These are phyloP conservation scores for Pseudogymnoascus sp. DNA, from an alignment of 2,329 filamentous ascomycete genomes.

Conservation along the genomic window DNA sequence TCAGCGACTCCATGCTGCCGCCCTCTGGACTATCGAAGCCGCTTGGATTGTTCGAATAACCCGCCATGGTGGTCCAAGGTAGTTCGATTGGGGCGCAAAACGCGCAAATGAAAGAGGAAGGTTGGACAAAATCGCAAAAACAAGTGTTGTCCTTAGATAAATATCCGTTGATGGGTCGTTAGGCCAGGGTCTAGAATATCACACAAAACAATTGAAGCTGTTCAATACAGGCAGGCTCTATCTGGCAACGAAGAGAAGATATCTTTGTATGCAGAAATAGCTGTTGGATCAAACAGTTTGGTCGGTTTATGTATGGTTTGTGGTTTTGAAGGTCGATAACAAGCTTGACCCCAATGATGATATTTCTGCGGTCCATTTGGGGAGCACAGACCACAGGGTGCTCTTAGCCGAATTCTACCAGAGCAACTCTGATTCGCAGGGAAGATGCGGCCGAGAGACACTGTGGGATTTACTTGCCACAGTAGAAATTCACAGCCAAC, in stretches of 20 bases:
- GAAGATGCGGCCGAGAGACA: neutral
- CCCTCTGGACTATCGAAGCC: conserved; percentile 11
- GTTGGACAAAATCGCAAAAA: conserved; percentile 11
- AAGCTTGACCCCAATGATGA: conserved; percentile 7
- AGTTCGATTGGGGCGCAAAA: conserved; percentile 27
- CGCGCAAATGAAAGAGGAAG: conserved; percentile 11
- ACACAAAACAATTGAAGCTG: conserved; percentile 6
- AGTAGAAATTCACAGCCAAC: neutral
- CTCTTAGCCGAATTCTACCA: conserved; percentile 1
- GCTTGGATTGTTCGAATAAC: conserved; percentile 25
- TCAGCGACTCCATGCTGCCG: conserved; percentile 26
- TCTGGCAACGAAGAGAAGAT: conserved; percentile 2
- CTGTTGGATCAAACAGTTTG: conserved; percentile 2
- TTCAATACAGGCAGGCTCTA: neutral
- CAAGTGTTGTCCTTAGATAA: conserved; percentile 3
- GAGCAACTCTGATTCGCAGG: conserved; percentile 1
- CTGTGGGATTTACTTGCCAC: neutral
- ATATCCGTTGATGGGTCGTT: neutral
- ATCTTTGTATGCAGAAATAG: conserved; percentile 5
- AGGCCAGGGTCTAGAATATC: conserved; percentile 2
- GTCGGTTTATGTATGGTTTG: neutral
- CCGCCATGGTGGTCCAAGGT: conserved; percentile 28
- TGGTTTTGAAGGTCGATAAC: neutral
- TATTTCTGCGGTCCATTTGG: neutral
- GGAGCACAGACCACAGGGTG: neutral